Base-by-base conservation (phyloP, 1,139 yeast genomes). In the Yamadazyma dendronema region DNA sequence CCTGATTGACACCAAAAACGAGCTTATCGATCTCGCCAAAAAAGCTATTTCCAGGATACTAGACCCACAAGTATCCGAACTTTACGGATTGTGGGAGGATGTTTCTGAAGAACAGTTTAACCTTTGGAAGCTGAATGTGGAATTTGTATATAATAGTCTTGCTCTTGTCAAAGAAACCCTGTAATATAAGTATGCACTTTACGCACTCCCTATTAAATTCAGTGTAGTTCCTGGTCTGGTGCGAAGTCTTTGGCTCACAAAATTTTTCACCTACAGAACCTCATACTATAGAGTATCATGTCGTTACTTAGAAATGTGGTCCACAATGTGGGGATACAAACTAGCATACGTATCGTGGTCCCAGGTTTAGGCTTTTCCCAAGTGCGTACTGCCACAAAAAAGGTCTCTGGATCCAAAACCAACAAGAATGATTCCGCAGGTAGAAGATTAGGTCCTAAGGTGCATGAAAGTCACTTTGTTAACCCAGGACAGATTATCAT, bases 371-470 rank as follows among this genome's bases (percentile, higher is more conserved):
- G 27, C 27, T 24, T 24, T 24, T 8, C 27, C 4, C 48, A 48
- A 30, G 76, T 87, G 15, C 90, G 98, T 73, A 80, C 81, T 24
- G 97, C 98, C 23, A 89, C 97, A 25, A 92, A 92, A 63, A 83
- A 81, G 57, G 97, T 94, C 4, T 88, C 95, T 13, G 97, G 97
- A 49, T 89, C 97, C 22, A 85, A 81, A 63, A 86, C 96, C 31
- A 86, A 85, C 49, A 90, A 86, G 78, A 84, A 86, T 60, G 97
- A 90, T 62, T 90, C 98, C 15, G 90, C 92, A 3, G 98, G 98
- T 70, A 81, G 95, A 63, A 74, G 97, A 57, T 69, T 92, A 38
- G 99, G 99, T 23, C 86, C 95, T 27, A 92, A 92, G 65, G 85
- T 76, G 36, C 77, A 84, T 46, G 97, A 90, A 52, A 84, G 85